Evolutionary conservation across 495 filamentous ascomycete species (phyloP), one percentile per base, ranked within the genome.

Genomic region (Penicilliopsis zonata): DNA sequence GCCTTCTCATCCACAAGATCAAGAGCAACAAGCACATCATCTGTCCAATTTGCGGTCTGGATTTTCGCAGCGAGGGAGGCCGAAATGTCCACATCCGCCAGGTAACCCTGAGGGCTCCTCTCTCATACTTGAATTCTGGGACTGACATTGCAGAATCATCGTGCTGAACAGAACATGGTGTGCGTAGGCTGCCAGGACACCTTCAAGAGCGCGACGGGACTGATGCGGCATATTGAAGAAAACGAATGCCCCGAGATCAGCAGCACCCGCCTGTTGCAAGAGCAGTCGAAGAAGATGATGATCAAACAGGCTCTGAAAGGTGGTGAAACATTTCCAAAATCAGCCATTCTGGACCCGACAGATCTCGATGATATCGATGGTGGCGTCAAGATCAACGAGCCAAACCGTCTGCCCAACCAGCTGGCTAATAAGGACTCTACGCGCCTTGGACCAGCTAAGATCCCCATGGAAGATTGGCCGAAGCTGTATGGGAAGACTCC

Each of bases 151-250:
- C 24, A 65, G 65, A 45, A 38, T 3, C 71, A 76, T 38, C 58
- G 46, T 3, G 22, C 52, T 5, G 35, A 52, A 3, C 67, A 68
- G 23, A 43, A 59, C 26, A 38, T 74, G 31, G 30, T 36, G 6
- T 78, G 73, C 43, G 23, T 35, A 9, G 63, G 61, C 15, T 78
- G 73, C 42, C 36, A 37, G 4, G 21, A 19, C 5, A 31, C 40
- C 2, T 78, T 70, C 47, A 46, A 42, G 8, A 53, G 43, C 26
- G 72, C 70, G 2, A 40, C 49, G 5, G 46, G 33, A 5, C 33
- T 69, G 5, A 59, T 74, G 29, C 42, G 41, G n/a, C 73, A 78
- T 34, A 53, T 74, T 15, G 67, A 74, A 35, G 35, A 46, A 5
- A 56, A 58, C n/a, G 43, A 60, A 5, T 75, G 72, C 36, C 22